Conservation (phyloP, 2,329 filamentous ascomycete species). For the Zymoseptoria brevis region DNA sequence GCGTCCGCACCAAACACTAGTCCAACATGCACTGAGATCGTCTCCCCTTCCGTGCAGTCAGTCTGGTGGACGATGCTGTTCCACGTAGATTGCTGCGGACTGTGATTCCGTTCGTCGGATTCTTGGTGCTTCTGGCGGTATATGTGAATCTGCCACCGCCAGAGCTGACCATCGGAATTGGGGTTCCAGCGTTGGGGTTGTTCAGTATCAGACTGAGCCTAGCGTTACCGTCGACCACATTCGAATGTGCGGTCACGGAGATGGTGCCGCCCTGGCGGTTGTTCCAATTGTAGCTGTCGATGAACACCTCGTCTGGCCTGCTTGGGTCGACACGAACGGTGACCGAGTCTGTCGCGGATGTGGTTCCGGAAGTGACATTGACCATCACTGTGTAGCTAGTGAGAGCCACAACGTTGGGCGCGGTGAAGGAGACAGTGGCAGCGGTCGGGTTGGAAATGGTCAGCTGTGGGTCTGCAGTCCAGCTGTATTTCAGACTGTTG, state of each 20-base stretch:
- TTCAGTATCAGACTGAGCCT: slow-evolving; percentile 1
- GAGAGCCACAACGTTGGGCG: not conserved
- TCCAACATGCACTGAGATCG: no score
- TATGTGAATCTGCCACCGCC: slow-evolving; percentile 27
- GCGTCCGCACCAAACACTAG: no score
- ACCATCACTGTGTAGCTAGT: not conserved
- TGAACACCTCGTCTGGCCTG: slow-evolving; percentile 23
- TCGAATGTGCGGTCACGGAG: slow-evolving; percentile 28
- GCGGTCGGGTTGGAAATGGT: not conserved
- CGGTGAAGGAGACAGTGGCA: not conserved
- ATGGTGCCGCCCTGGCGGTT: slow-evolving; percentile 27
- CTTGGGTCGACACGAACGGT: slow-evolving; percentile 25
- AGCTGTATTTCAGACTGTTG: slow-evolving; percentile 23
- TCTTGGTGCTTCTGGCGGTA: slow-evolving; percentile 19
- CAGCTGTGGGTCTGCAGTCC: slow-evolving; percentile 17
- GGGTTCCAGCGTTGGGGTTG: slow-evolving; percentile 10
- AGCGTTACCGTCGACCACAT: slow-evolving; percentile 28
- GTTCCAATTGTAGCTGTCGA: slow-evolving; percentile 30
- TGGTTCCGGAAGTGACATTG: slow-evolving; percentile 12
- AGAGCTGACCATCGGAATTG: slow-evolving; percentile 18
- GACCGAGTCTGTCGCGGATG: slow-evolving; percentile 23
- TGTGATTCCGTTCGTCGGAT: slow-evolving; percentile 18
- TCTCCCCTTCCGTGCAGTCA: no score
- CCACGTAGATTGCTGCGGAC: slow-evolving; percentile 15
- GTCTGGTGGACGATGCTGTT: no score